Evolutionary conservation across 2,329 filamentous ascomycete species (phyloP), one percentile per base, ranked within the genome.

Genomic region (Verticillium nonalfalfae): DNA sequence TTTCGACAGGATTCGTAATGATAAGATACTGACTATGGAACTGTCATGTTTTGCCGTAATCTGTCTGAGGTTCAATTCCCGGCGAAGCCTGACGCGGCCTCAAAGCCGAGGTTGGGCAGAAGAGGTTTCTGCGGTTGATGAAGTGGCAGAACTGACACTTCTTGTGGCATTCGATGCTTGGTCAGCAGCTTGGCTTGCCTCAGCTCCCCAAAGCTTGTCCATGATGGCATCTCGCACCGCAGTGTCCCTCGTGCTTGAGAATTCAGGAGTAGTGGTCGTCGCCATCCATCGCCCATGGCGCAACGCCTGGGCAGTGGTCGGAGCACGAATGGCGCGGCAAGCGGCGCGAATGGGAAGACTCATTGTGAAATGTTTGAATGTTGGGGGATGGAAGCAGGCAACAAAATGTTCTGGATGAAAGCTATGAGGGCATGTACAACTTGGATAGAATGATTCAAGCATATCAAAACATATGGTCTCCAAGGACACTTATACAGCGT

Each of bases 141-240:
- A 10, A 3, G 57, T n/a, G 4, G 14, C 38, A n/a, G 57, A 26
- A 26, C 38, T 34, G n/a, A 39, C 5, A 2, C 38, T 50, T 26
- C 10, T 13, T 2, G 57, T 9, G 11, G 39, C 14, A n/a, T 10
- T 50, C 10, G 55, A 36, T 11, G 31, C 55, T 3, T 15, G 13
- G 21, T 15, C 34, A 15, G 57, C 39, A 5, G 34, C 4, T 26
- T 50, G 57, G 26, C 18, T 58, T 14, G 57, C 18, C 18, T 21
- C 57, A 26, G 57, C 57, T 14, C 38, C 57, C 57, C 57, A 58
- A 14, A 58, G 57, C 57, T 58, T 58, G 38, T 58, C 57, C 57
- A 58, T 58, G 26, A 58, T 58, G 57, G 57, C 57, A 26, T 58
- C 57, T 7, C 39, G 38, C 7, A 58, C 57, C 7, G 31, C 57